phyloP scores from a whole-genome alignment of 1,284 basidiomycete genomes.

The Trichosporon sp. region DNA sequence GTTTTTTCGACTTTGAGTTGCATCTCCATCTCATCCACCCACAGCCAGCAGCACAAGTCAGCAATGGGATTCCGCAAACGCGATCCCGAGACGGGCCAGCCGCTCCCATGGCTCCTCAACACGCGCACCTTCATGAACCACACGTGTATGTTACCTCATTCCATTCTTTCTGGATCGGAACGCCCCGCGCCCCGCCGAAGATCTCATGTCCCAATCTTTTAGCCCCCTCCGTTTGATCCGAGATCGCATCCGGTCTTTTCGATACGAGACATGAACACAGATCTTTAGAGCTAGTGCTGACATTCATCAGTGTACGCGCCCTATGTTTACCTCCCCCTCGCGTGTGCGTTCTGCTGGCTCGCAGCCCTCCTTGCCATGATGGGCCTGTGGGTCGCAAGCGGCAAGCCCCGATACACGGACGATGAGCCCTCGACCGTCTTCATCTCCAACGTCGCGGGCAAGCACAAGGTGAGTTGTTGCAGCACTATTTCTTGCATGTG shows the following conservation, averaged over 20 bases:
- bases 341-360: slow-evolving; percentile 48
- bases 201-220: neutral
- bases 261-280: neutral
- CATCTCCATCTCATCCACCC: slow-evolving; percentile 1
- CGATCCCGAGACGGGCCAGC: slow-evolving; percentile 10
- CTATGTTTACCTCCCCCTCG: slow-evolving; percentile 52
- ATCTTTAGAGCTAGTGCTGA: too few species aligned
- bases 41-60: neutral
- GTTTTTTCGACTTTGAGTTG: slow-evolving; percentile 4
- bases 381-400: slow-evolving; percentile 53
- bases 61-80: slow-evolving; percentile 15
- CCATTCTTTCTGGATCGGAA: neutral
- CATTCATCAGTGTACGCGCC: slow-evolving; percentile 50
- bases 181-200: neutral
- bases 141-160: slow-evolving; percentile 40
- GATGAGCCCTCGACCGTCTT: slow-evolving; percentile 57
- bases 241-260: neutral
- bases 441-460: slow-evolving; percentile 59
- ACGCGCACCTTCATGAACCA: slow-evolving; percentile 48
- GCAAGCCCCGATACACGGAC: slow-evolving; percentile 52
- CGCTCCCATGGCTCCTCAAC: slow-evolving; percentile 37
- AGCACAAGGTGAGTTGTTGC: slow-evolving; percentile 40
- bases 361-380: slow-evolving; percentile 52
- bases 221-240: neutral
- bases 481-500: too few species aligned